phyloP scores from a whole-genome alignment of 225 moss, liverwort and hornwort genomes.

The Pseudoscleropodium purum region DNA sequence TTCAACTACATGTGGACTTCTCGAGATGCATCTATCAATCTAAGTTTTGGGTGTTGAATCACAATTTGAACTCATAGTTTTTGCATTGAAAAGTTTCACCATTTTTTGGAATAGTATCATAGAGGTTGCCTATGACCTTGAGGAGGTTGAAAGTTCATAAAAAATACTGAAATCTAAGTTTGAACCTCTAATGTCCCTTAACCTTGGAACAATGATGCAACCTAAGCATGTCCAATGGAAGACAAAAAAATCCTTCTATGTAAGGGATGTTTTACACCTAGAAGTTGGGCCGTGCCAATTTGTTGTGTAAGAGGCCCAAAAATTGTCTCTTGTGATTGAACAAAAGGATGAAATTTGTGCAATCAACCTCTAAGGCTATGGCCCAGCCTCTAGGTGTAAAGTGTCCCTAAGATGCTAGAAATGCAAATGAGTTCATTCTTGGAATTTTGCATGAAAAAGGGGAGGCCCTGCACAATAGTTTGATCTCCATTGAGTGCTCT shows the following conservation, averaged over 20 bases:
- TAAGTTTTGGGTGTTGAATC: neutral
- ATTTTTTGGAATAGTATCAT: neutral
- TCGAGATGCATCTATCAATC: neutral
- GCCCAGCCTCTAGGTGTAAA: too few relatives aligned
- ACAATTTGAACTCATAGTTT: neutral
- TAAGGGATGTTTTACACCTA: too few relatives aligned
- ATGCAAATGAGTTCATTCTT: neutral
- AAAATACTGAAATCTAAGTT: neutral
- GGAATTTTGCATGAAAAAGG: neutral
- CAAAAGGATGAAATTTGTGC: too few relatives aligned
- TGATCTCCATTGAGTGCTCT: neutral
- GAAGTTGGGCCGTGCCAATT: too few relatives aligned
- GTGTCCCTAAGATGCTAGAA: too few relatives aligned
- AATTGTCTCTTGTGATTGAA: too few relatives aligned
- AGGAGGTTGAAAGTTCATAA: neutral
- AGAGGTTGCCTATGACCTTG: neutral
- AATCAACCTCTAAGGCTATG: too few relatives aligned
- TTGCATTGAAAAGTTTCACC: neutral
- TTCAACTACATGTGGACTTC: neutral
- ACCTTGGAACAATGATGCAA: accelerated
- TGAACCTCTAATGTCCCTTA: neutral
- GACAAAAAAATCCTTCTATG: neutral
- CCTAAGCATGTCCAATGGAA: accelerated
- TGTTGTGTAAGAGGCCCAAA: too few relatives aligned
- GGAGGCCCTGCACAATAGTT: accelerated